Evolutionary conservation across 1,139 yeast species (phyloP).

Genomic region (Hyphopichia wangnamkhiaoensis): DNA sequence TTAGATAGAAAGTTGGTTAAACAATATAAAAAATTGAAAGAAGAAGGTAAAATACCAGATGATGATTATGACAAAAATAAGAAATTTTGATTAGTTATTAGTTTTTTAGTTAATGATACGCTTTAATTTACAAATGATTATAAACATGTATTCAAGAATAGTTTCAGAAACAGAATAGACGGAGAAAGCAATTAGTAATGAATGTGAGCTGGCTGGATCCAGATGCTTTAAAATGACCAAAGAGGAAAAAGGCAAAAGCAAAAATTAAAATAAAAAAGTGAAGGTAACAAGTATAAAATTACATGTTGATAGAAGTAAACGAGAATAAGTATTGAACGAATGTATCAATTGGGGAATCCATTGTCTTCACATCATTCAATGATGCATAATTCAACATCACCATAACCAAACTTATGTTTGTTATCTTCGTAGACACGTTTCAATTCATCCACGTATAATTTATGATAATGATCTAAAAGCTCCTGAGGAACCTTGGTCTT

Average conservation of each 20-base stretch:
- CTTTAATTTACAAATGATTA: no score
- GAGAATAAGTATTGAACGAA: no score
- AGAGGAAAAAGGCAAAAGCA: not conserved
- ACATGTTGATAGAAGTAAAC: not conserved
- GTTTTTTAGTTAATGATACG: not conserved
- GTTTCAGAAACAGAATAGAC: not conserved
- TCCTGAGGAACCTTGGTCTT: slow-evolving; percentile 39
- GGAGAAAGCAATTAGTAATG: not conserved
- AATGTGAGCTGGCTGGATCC: no score
- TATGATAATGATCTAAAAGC: slow-evolving; percentile 69
- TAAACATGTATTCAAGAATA: no score
- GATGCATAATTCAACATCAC: slow-evolving; percentile 48
- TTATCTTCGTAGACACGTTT: slow-evolving; percentile 67
- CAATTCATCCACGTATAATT: slow-evolving; percentile 67
- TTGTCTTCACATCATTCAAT: no score
- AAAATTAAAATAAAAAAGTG: not conserved
- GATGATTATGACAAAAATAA: slow-evolving; percentile 12
- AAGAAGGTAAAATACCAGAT: slow-evolving; percentile 22
- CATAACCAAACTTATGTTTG: slow-evolving; percentile 59
- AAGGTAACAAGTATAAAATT: no score
- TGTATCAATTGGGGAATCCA: no score
- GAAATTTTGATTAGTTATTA: slow-evolving; percentile 3
- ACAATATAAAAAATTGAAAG: slow-evolving; percentile 27
- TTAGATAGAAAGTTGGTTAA: slow-evolving; percentile 32
- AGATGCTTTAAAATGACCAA: not conserved